Base-by-base conservation (phyloP, 208 protist genomes). In the Leptomonas seymouri region DNA sequence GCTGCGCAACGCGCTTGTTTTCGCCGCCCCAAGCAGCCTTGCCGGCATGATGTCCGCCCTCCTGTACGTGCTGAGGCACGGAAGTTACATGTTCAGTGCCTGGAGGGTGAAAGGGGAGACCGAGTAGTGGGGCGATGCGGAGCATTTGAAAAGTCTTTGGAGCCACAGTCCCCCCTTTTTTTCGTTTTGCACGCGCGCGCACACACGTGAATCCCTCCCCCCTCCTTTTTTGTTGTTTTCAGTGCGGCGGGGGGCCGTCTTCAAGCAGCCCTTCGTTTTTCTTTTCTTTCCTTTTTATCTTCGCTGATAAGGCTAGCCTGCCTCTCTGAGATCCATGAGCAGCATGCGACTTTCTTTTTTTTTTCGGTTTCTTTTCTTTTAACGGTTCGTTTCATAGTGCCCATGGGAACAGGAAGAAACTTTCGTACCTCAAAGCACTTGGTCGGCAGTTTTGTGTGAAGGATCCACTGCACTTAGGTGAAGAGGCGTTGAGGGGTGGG, bases 21-120 rank as follows among this genome's bases (percentile, higher is more conserved):
- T 93, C 20, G 66, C 65, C 2, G 78, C 87, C 4, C 78, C 89
- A 23, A 57, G 45, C 8, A 77, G 67, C 53, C 31, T 84, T 14
- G 23, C 55, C 31, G 71, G 84, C 2, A 68, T 58, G 55, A 49
- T 89, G 8, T 53, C 49, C 1, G 70, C 56, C 41, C 25, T 87
- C 27, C 56, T 49, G 41, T 74, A 60, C 16, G 30, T 93, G 3
- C 0, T 92, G 16, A 74, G 46, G 58, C 58, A 82, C 44, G 27
- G 59, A n/a, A 34, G 16, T 9, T 69, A 79, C 30, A 94, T 94
- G 86, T 89, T 92, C 64, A 76, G 8, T 11, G 51, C 65, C 39
- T 94, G 89, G 89, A 64, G 56, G 16, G 63, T 87, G 44, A 62
- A 76, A 14, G 20, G 39, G 6, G 68, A 76, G 57, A 61, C 59